Evolutionary conservation across 768 basidiomycete species (phyloP), one percentile per base, ranked within the genome.

Genomic region (Postia placenta): DNA sequence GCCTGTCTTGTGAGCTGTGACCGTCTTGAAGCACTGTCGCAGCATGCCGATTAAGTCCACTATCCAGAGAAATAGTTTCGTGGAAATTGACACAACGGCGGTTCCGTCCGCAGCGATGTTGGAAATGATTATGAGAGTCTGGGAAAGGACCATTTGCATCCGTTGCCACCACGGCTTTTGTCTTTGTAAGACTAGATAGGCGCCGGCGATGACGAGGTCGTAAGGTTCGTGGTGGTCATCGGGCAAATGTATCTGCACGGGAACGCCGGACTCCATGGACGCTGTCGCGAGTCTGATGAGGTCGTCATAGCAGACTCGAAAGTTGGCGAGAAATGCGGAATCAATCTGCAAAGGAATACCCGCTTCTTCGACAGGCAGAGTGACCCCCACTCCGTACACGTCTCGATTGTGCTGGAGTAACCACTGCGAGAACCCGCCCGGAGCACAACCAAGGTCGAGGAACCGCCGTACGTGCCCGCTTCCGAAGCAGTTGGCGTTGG

Each of bases 361-460:
- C n/a, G 42, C 42, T 4, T 39, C 45, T 6, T 23, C 47, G 27
- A 45, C 19, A 5, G 55, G 37, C n/a, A 56, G 45, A 15, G 51
- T 56, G 41, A 56, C 47, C 2, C 55, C 55, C 5, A 49, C 25
- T 1, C 55, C 55, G 1, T 5, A 5, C 2, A 51, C 38, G 17
- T 27, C 26, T 6, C 36, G 24, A 24, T 56, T 56, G 48, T 30
- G 23, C 15, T 20, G 36, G 11, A 56, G 25, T 2, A 53, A 26
- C 51, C 51, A 56, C 38, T 35, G 47, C 14, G 51, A 45, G 36
- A 56, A 52, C 14, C 55, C 55, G 15, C 55, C 55, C 14, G 55
- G 55, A 4, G 55, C 44, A 25, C 48, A 53, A 6, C 55, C 55
- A 11, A 56, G 44, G 48, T 56, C 55, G 41, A 56, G 51, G 49